Base-by-base conservation (phyloP, 2,329 filamentous ascomycete species). In the Hypoxylon sp. region DNA sequence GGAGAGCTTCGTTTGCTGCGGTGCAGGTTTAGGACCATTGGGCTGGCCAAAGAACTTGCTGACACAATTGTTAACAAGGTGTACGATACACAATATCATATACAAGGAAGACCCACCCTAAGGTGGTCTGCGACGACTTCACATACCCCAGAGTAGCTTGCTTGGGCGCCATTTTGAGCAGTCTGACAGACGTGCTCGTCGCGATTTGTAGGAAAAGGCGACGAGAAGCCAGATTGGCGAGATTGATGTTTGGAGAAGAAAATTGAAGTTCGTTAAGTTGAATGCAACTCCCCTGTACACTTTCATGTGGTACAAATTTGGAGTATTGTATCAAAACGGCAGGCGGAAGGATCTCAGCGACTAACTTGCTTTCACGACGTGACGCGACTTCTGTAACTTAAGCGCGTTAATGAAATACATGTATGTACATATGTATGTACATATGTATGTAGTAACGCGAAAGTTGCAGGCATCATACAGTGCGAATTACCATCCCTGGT, bases 21-120 rank as follows among this genome's bases (percentile, higher is more conserved):
- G 87, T 17, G 87, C 83, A 0, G 86, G 80, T 72, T 86, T 87
- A 4, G 85, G 80, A 55, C 89, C 90, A 74, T 88, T 88, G 26
- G 87, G 85, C 46, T 88, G 86, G 19, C 89, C 89, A 78, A 98
- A 97, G 83, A 97, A 98, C 79, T 95, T 96, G 68, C 95, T 98
- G 71, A 62, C 68, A 47, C 2, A 58, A 46, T 26, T 19, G 56
- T 70, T 53, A 73, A 64, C 69, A 63, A 63, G 19, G 17, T 37
- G 50, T 17, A n/a, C 10, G 14, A 54, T 54, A 56, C 50, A 54
- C n/a, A 35, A 5, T 13, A 61, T 13, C n/a, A 31, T 39, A 54
- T 35, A 14, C 26, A 57, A 69, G 58, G 54, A 67, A 66, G 65
- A 77, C 76, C 70, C 58, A 78, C 77, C 75, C 76, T 73, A 78